A percentile compares a stretch with the other conserved stretches of the same genome.
Conservation (phyloP, 768 basidiomycete genomes). For the Calocybe indica region DNA sequence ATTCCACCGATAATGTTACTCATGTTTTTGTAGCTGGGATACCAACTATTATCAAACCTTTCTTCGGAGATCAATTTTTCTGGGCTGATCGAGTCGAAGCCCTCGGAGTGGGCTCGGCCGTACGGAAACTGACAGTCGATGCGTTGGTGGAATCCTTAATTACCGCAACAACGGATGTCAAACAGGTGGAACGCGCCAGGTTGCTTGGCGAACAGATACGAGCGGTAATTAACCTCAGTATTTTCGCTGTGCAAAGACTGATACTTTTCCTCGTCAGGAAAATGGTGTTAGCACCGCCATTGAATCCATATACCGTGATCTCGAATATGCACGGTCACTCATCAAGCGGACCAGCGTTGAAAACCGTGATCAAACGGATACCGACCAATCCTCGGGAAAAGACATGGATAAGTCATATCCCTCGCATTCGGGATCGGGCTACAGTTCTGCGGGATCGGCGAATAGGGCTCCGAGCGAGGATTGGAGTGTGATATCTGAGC, state of each 20-base stretch:
- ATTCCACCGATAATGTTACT: constrained; percentile 1
- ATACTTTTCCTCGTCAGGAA: constrained; percentile 48
- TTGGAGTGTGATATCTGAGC: constrained; percentile 85
- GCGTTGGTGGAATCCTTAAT: constrained; percentile 72
- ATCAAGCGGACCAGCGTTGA: constrained; percentile 55
- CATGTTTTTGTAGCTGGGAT: constrained; percentile 58
- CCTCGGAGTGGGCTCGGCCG: constrained; percentile 82
- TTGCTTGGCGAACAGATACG: constrained; percentile 84
- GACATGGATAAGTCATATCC: constrained; percentile 18
- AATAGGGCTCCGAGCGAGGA: constrained; percentile 64
- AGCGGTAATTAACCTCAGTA: constrained; percentile 39
- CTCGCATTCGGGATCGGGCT: constrained; percentile 37
- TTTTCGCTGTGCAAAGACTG: background rate
- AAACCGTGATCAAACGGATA: constrained; percentile 25
- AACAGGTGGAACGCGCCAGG: constrained; percentile 83
- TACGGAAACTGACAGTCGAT: constrained; percentile 83
- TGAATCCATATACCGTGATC: constrained; percentile 92
- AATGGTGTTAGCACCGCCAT: constrained; percentile 92
- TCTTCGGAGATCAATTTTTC: constrained; percentile 98
- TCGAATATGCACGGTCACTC: constrained; percentile 88
- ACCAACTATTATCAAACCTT: constrained; percentile 93
- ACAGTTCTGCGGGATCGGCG: constrained; percentile 51
- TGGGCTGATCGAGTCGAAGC: constrained; percentile 99
- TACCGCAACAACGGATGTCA: constrained; percentile 80
- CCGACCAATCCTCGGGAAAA: constrained; percentile 32